Base-by-base conservation (phyloP, 768 basidiomycete species). In the Rhodocollybia butyracea region DNA sequence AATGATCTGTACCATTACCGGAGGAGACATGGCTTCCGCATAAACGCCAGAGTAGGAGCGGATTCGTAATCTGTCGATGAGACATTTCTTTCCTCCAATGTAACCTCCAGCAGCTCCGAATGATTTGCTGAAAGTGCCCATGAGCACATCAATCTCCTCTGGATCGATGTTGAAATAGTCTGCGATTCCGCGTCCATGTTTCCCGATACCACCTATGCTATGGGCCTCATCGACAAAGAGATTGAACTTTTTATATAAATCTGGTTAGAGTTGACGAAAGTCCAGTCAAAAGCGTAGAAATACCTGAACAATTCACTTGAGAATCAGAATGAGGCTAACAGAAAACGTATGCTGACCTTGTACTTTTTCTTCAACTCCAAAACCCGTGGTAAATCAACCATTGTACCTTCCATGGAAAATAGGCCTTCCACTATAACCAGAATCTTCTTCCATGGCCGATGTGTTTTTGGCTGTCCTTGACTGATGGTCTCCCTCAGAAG, bases 371-470 rank as follows among this genome's bases (percentile, higher is more conserved):
- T 98, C 51, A 99, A 77, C 60, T 90, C 88, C 54, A 98, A 62
- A 51, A 99, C 74, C 10, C 64, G 76, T 3, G 95, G 97, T 40
- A 99, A 65, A 68, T 98, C 84, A 32, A 90, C 84, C 60, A 98
- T 63, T 10, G 91, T 94, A 21, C 97, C 97, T 72, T 98, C 97
- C 97, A 99, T 99, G 59, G 91, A 93, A 74, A 93, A 98, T 40
- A 99, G 70, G 2, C 97, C 97, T 68, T 99, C 97, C 12, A 98
- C 94, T 53, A 97, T 83, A 41, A 99, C 60, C 38, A 99, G 70
- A 57, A 99, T 98, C 77, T 96, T 98, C 77, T 96, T 97, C 97
- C 97, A 98, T 11, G 97, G 96, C n/a, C 97, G 74, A 64, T 98
- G 97, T 0, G 95, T 97, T 74, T 94, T 89, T 3, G 96, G 94